Conservation (phyloP, 106 monocot species). For the Narthecium ossifragum region DNA sequence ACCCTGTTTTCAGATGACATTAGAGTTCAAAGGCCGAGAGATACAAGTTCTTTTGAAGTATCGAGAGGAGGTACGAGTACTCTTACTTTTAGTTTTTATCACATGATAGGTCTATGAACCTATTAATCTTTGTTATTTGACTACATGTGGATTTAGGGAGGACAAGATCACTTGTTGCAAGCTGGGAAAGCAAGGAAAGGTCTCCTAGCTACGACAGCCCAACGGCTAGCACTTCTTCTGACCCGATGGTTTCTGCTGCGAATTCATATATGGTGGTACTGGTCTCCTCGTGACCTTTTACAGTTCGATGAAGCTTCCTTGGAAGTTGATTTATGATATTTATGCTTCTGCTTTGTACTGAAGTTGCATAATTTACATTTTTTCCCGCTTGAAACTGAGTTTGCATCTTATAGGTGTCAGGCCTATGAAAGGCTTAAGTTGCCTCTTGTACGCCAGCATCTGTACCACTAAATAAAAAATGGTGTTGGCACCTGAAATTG, state of each 20-base stretch:
- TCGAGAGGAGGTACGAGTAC: conserved; percentile 52
- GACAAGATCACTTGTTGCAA: conserved; percentile 44
- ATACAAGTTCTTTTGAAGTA: conserved; percentile 37
- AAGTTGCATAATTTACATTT: no score
- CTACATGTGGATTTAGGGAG: conserved; percentile 42
- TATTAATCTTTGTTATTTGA: background rate
- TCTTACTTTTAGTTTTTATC: background rate
- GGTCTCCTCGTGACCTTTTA: no score
- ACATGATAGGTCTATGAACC: background rate
- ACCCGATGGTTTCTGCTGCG: conserved; percentile 10
- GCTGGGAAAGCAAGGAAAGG: conserved; percentile 49
- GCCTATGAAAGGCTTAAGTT: no score
- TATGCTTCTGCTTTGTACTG: no score
- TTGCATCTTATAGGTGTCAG: no score
- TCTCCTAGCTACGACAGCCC: conserved; percentile 34
- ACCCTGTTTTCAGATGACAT: conserved; percentile 51
- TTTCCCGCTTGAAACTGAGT: no score
- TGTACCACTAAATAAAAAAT: no score
- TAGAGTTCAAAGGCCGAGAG: conserved; percentile 46
- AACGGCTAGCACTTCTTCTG: conserved; percentile 26
- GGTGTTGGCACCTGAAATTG: no score
- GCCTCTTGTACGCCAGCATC: no score
- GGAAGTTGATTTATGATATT: no score
- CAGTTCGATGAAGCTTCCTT: no score
- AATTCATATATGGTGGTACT: conserved; percentile 31